Base-by-base conservation (phyloP, 345 rosid genomes). In the Streptanthus diversifolius region DNA sequence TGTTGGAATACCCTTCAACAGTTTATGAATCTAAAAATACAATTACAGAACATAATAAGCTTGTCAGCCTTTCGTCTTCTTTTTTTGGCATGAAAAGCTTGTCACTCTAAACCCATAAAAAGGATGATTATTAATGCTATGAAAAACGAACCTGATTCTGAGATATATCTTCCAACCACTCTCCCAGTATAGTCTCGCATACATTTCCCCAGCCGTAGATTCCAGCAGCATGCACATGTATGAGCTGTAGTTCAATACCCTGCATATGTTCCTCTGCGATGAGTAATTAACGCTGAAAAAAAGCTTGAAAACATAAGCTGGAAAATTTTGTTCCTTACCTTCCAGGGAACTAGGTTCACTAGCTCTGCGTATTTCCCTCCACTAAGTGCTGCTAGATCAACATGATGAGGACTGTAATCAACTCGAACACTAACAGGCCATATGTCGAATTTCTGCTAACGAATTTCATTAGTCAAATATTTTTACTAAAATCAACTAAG, bases 121-220 rank as follows among this genome's bases (percentile, higher is more conserved):
- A 27, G 60, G 51, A 60, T 39, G 69, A 76, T 27, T 43, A 45
- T 45, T 13, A 39, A 54, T 60, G 53, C 30, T 18, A 17, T 57
- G 65, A 41, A 40, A 14, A 33, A 48, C 13, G 36, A 70, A 93
- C 98, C 97, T 93, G 98, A 86, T 90, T 90, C 78, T 87, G 97
- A 48, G 96, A 93, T 67, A 93, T 76, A 83, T 93, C 98, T 82
- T 87, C 96, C 85, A 93, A 77, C 98, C 98, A 93, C 71, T 90
- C 92, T 71, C 92, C 97, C 14, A 86, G 40, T 64, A 90, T 80
- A 78, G 90, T 89, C 77, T 93, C 98, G 75, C 91, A 89, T 40
- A 89, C 89, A 68, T 79, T 83, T 18, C 82, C 85, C 97, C 97
- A 93, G 30, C 98, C 98, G 66, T 88, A 93, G 40, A 89, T 78